Evolutionary conservation across 768 basidiomycete genomes (phyloP).

Genomic region (Exidia glandulosa): DNA sequence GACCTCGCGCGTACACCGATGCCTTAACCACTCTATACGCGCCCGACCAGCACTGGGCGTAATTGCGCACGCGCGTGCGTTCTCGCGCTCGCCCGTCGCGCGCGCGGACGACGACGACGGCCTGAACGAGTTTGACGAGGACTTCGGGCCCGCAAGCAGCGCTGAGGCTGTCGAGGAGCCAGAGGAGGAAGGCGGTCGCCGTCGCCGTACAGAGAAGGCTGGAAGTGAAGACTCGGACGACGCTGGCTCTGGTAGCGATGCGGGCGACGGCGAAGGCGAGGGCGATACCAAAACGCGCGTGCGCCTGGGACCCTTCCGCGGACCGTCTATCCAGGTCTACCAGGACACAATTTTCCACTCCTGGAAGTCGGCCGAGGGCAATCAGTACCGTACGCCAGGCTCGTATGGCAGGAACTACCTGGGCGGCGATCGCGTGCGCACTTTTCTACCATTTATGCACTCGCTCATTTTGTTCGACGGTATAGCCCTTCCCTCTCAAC

Average conservation of each 20-base stretch:
- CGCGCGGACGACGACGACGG: neutral
- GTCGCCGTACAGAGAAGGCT: too few relatives aligned
- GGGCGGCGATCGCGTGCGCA: neutral
- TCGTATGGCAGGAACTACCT: neutral
- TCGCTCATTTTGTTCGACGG: neutral
- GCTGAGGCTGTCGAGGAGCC: too few relatives aligned
- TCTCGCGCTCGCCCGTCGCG: neutral
- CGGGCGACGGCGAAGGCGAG: neutral
- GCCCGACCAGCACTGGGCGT: too few relatives aligned
- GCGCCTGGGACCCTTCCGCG: neutral
- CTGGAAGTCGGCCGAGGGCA: neutral
- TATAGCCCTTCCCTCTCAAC: slow-evolving; percentile 79
- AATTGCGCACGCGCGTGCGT: too few relatives aligned
- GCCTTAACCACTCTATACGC: too few relatives aligned
- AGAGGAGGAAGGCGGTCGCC: too few relatives aligned
- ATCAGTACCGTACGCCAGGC: neutral
- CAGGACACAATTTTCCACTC: neutral
- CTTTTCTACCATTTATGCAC: neutral
- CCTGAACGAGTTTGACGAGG: neutral
- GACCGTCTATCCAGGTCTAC: neutral
- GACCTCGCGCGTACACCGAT: neutral
- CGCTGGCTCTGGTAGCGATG: neutral
- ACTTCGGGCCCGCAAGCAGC: neutral
- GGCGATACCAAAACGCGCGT: neutral
- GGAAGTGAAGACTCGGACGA: too few relatives aligned